A percentile compares a stretch with the other conserved stretches of the same genome.
Evolutionary conservation across 768 basidiomycete genomes (phyloP).

Genomic region (Mycena kentingensis): DNA sequence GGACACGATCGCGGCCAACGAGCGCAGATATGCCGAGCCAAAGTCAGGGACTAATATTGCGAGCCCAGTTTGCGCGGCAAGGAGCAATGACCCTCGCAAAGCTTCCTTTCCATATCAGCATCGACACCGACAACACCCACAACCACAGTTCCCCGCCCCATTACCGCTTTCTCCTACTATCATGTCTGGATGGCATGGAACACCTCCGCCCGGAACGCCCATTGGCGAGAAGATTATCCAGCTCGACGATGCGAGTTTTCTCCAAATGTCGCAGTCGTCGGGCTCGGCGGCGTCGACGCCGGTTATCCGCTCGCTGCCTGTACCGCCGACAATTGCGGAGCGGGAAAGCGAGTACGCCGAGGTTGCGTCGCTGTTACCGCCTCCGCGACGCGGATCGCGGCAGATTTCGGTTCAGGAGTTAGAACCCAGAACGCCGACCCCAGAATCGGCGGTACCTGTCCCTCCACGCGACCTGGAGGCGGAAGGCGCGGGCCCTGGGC

Average conservation of each 20-base stretch:
- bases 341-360: slow-evolving; percentile 28
- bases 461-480: slow-evolving; percentile 24
- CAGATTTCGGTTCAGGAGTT: slow-evolving; percentile 36
- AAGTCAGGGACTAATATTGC: too few relatives aligned
- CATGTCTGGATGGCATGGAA: slow-evolving; percentile 2
- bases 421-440: slow-evolving; percentile 8
- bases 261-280: slow-evolving; percentile 55
- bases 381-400: slow-evolving; percentile 62
- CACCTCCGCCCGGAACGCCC: slow-evolving; percentile 46
- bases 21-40: slow-evolving; percentile 11
- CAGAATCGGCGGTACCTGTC: slow-evolving; percentile 32
- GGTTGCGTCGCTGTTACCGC: slow-evolving; percentile 58
- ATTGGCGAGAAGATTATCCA: slow-evolving; percentile 65
- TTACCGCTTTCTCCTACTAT: slow-evolving; percentile 14
- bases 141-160: slow-evolving; percentile 18
- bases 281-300: slow-evolving; percentile 42
- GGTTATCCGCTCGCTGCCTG: slow-evolving; percentile 32
- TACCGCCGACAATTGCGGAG: slow-evolving; percentile 26
- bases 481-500: slow-evolving; percentile 30
- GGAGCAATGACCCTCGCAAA: slow-evolving; percentile 18
- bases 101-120: slow-evolving; percentile 20
- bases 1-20: slow-evolving; percentile 16
- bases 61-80: not conserved
- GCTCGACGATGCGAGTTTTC: slow-evolving; percentile 61
- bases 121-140: slow-evolving; percentile 32